A percentile compares a stretch with the other conserved stretches of the same genome.
phyloP scores from a whole-genome alignment of 768 basidiomycete genomes.

The Amanita inopinata region DNA sequence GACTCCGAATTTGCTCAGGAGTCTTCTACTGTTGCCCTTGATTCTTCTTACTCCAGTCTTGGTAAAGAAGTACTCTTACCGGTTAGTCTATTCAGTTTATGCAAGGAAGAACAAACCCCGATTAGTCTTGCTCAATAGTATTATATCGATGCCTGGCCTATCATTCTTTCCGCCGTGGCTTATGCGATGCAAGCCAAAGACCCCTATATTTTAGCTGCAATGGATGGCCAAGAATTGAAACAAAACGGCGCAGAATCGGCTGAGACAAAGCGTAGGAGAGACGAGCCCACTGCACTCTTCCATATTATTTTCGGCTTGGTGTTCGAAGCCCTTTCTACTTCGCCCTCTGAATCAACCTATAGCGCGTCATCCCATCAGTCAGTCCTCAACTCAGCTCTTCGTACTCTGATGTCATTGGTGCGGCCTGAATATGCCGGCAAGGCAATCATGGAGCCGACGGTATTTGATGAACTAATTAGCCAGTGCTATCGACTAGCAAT shows the following conservation, averaged over 20 bases:
- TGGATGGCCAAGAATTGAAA: constrained; percentile 59
- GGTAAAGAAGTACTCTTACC: constrained; percentile 88
- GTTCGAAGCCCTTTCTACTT: constrained; percentile 72
- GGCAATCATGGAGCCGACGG: constrained; percentile 67
- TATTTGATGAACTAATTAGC: constrained; percentile 86
- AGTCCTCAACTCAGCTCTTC: constrained; percentile 53
- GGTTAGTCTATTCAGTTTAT: constrained; percentile 44
- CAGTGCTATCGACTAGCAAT: constrained; percentile 86
- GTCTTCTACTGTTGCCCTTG: constrained; percentile 61
- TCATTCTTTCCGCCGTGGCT: constrained; percentile 79
- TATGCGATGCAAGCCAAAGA: constrained; percentile 66
- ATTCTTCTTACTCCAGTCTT: constrained; percentile 77
- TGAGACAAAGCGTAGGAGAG: constrained; percentile 20
- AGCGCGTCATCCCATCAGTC: constrained; percentile 30
- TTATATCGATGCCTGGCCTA: constrained; percentile 73
- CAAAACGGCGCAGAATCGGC: constrained; percentile 17
- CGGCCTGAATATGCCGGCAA: constrained; percentile 71
- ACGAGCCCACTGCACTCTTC: constrained; percentile 75
- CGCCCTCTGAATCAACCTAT: constrained; percentile 49
- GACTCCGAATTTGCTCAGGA: constrained; percentile 84
- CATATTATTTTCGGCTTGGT: constrained; percentile 89
- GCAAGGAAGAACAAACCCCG: no score
- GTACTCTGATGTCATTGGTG: constrained; percentile 74
- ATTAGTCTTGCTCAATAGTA: constrained; percentile 71
- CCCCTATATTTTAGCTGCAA: constrained; percentile 60